These are phyloP conservation scores for Calocybe gangraenosa DNA, from an alignment of 768 basidiomycete genomes.

Conservation along the genomic window DNA sequence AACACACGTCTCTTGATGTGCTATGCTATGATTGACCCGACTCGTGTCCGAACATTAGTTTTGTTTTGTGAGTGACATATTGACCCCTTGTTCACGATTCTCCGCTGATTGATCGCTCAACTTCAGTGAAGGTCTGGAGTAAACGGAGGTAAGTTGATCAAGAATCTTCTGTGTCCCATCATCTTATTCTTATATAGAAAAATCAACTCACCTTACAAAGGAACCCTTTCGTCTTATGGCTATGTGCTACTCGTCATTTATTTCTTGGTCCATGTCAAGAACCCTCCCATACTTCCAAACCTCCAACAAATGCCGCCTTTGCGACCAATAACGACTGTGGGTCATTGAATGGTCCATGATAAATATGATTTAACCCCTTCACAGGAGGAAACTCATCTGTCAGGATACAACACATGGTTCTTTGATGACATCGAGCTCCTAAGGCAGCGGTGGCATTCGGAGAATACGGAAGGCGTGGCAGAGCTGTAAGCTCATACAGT, in stretches of 20 bases:
- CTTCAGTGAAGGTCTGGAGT: slow-evolving; percentile 95
- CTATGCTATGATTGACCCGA: slow-evolving; percentile 95
- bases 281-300: slow-evolving; percentile 94
- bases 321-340: slow-evolving; percentile 76
- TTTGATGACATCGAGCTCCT: slow-evolving; percentile 96
- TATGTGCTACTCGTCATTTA: slow-evolving; percentile 98
- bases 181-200: slow-evolving; percentile 47
- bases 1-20: slow-evolving; percentile 95
- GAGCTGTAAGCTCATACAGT: slow-evolving; percentile 65
- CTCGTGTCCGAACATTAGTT: slow-evolving; percentile 89
- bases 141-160: slow-evolving; percentile 68
- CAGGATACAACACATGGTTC: slow-evolving; percentile 89
- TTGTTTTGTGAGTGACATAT: slow-evolving; percentile 77
- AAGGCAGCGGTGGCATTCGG: slow-evolving; percentile 89
- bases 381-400: slow-evolving; percentile 78
- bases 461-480: slow-evolving; percentile 88
- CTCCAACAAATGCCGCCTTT: slow-evolving; percentile 92
- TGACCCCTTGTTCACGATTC: slow-evolving; percentile 3
- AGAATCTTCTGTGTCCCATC: background rate
- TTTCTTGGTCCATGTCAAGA: slow-evolving; percentile 96
- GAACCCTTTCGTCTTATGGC: slow-evolving; percentile 95
- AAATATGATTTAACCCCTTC: slow-evolving; percentile 11
- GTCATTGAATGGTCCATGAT: slow-evolving; percentile 11
- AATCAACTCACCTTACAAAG: slow-evolving; percentile 98
- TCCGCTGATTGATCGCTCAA: slow-evolving; percentile 13